phyloP scores from a whole-genome alignment of 1,139 yeast species.

The Candida mesenterica region DNA sequence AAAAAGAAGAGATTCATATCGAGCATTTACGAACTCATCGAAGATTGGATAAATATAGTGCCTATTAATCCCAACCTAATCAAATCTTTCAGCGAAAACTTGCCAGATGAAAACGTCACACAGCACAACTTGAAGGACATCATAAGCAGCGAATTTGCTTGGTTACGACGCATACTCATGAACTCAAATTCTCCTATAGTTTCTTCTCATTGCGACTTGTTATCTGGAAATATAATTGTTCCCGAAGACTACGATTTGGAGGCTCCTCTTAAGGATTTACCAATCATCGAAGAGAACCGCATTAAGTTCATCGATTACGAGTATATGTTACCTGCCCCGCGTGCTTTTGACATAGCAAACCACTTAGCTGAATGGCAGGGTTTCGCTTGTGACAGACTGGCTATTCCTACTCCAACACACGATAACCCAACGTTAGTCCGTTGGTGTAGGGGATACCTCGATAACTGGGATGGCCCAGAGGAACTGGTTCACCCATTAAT shows the following conservation, averaged over 20 bases:
- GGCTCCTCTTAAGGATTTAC: constrained; percentile 18
- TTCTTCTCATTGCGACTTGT: constrained; percentile 68
- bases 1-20: constrained; percentile 34
- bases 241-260: constrained; percentile 37
- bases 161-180: constrained; percentile 48
- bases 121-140: constrained; percentile 37
- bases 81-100: constrained; percentile 38
- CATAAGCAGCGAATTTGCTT: constrained; percentile 48
- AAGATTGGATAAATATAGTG: constrained; percentile 60
- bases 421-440: constrained; percentile 45
- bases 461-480: constrained; percentile 25
- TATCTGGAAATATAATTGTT: constrained; percentile 70
- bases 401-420: constrained; percentile 54
- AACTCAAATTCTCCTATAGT: constrained; percentile 52
- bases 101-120: constrained; percentile 19
- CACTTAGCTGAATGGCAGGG: constrained; percentile 91
- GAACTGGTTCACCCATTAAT: constrained; percentile 37
- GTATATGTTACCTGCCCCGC: constrained; percentile 75
- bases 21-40: constrained; percentile 59
- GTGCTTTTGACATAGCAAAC: constrained; percentile 83
- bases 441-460: constrained; percentile 56
- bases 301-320: constrained; percentile 77
- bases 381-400: constrained; percentile 61
- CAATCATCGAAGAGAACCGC: constrained; percentile 38
- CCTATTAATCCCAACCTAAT: constrained; percentile 50